Evolutionary conservation across 495 filamentous ascomycete genomes (phyloP).

Genomic region (Neurospora africana): DNA sequence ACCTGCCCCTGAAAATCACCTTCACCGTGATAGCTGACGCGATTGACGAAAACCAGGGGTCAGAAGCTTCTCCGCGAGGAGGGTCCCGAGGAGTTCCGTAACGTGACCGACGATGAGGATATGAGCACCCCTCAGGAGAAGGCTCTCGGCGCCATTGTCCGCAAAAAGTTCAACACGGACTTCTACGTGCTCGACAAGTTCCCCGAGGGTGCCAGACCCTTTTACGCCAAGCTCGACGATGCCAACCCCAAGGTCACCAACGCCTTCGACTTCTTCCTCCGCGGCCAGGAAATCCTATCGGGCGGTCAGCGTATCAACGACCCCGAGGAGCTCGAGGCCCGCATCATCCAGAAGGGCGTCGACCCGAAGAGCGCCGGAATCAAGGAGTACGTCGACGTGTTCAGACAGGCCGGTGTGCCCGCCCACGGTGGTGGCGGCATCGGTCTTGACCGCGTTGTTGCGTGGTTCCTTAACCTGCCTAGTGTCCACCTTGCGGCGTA

Average conservation of each 20-base stretch:
- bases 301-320: slow-evolving; percentile 81
- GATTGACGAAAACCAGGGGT: slow-evolving; percentile 23
- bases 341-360: slow-evolving; percentile 62
- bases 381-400: slow-evolving; percentile 62
- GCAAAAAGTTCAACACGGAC: slow-evolving; percentile 75
- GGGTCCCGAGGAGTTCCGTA: slow-evolving; percentile 56
- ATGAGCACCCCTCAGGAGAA: slow-evolving; percentile 82
- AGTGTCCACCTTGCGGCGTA: slow-evolving; percentile 68
- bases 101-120: slow-evolving; percentile 65
- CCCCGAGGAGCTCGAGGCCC: slow-evolving; percentile 54
- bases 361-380: slow-evolving; percentile 64
- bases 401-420: slow-evolving; percentile 60
- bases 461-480: slow-evolving; percentile 74
- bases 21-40: background rate
- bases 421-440: slow-evolving; percentile 82
- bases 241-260: slow-evolving; percentile 59
- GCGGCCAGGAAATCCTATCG: slow-evolving; percentile 80
- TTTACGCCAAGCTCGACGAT: slow-evolving; percentile 79
- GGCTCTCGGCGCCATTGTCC: slow-evolving; percentile 74
- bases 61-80: slow-evolving; percentile 72
- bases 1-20: background rate
- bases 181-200: slow-evolving; percentile 92
- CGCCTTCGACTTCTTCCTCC: slow-evolving; percentile 88
- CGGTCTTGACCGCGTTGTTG: slow-evolving; percentile 80
- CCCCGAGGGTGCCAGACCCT: slow-evolving; percentile 73